phyloP scores from a whole-genome alignment of 176 grass and related monocot species.

The Avena eriantha region DNA sequence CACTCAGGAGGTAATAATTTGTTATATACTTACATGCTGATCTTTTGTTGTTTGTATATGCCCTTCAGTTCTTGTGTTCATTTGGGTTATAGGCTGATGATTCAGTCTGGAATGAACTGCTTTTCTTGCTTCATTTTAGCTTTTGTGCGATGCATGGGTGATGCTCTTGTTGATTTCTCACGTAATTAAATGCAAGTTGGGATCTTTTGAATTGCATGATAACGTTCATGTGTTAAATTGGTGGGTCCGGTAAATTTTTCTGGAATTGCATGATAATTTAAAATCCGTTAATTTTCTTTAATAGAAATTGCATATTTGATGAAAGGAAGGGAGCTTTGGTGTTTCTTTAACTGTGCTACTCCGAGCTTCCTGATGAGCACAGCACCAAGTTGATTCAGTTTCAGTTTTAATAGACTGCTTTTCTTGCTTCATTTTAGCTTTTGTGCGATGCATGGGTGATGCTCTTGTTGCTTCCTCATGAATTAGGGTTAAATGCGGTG shows the following conservation, averaged over 20 bases:
- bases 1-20: conserved; percentile 63
- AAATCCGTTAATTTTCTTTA: neutral
- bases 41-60: conserved; percentile 17
- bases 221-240: neutral
- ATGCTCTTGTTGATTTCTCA: neutral
- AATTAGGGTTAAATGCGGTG: neutral
- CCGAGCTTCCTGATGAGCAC: neutral
- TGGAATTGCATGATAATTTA: neutral
- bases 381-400: neutral
- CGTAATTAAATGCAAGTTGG: neutral
- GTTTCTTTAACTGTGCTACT: conserved; percentile 25
- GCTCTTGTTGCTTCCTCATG: neutral
- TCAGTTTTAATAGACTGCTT: neutral
- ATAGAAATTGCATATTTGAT: neutral
- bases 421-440: conserved; percentile 6
- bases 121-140: conserved; percentile 8
- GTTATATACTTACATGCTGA: neutral
- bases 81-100: neutral
- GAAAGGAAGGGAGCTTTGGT: neutral
- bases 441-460: neutral
- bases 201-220: neutral
- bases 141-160: neutral
- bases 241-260: neutral
- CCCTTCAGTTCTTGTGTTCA: neutral
- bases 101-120: neutral